Conservation (phyloP, 2,329 filamentous ascomycete genomes). For the Endocalyx cinctus region DNA sequence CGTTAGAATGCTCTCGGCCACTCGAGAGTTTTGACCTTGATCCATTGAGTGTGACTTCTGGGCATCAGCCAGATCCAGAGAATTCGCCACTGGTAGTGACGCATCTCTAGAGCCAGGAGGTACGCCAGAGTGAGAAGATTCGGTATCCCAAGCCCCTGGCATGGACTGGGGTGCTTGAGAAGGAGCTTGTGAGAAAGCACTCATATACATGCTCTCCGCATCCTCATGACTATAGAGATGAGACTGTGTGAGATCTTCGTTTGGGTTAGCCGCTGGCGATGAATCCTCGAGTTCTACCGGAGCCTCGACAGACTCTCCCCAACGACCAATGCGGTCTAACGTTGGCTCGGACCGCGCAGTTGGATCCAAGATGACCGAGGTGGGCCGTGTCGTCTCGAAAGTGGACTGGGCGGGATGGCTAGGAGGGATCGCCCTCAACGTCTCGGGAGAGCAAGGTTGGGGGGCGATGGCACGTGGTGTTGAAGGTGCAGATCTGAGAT, state of each 20-base stretch:
- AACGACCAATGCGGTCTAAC: conserved; percentile 20
- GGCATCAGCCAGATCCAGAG: conserved; percentile 3
- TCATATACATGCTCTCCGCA: conserved; percentile 85
- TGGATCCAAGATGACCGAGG: conserved; percentile 28
- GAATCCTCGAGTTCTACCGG: conserved; percentile 7
- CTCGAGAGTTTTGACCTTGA: too few relatives aligned
- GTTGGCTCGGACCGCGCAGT: conserved; percentile 33
- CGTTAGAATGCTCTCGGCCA: neutral
- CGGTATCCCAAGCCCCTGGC: conserved; percentile 50
- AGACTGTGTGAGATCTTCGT: conserved; percentile 54
- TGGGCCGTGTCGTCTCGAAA: conserved; percentile 22
- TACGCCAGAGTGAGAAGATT: too few relatives aligned
- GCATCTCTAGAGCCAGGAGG: too few relatives aligned
- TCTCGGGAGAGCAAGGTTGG: conserved; percentile 37
- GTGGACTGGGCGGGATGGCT: conserved; percentile 27
- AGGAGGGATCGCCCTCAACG: conserved; percentile 14
- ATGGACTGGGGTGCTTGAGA: conserved; percentile 32
- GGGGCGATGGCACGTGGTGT: conserved; percentile 46
- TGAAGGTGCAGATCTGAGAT: conserved; percentile 32
- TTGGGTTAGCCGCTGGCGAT: conserved; percentile 9
- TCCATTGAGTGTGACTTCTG: too few relatives aligned
- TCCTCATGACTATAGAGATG: conserved; percentile 74
- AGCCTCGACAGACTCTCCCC: conserved; percentile 14
- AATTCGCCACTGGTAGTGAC: conserved; percentile 16
- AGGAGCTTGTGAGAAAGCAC: conserved; percentile 52